Evolutionary conservation across 169 alveolate genomes (phyloP).

Genomic region (Perkinsus marinus): DNA sequence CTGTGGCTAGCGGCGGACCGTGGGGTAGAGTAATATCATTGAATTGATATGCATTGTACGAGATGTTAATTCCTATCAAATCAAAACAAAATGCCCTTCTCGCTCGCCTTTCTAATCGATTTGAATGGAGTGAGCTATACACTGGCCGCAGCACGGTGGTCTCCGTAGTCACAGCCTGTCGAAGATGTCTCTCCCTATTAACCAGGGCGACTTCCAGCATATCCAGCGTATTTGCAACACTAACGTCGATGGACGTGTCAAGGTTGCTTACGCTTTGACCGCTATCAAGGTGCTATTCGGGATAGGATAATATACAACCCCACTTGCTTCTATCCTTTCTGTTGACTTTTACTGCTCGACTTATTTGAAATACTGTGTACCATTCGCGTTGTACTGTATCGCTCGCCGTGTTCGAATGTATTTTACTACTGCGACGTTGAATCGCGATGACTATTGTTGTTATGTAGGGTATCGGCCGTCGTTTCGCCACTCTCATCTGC

Average conservation of each 20-base stretch:
- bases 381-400: no score
- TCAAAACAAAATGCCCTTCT: background rate
- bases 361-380: no score
- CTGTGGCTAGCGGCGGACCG: no score
- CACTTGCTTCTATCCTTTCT: no score
- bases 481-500: slow-evolving; percentile 89
- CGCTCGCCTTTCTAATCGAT: background rate
- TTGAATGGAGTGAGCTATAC: background rate
- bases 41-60: no score
- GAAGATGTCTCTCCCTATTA: slow-evolving; percentile 30
- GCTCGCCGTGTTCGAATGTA: no score
- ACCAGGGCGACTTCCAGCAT: slow-evolving; percentile 84
- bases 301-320: background rate
- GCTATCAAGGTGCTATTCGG: slow-evolving; percentile 28
- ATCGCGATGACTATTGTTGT: slow-evolving; percentile 19
- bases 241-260: slow-evolving; percentile 97
- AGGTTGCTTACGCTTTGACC: slow-evolving; percentile 88
- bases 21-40: no score
- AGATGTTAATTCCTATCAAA: no score
- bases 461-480: slow-evolving; percentile 97
- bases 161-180: background rate
- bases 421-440: no score
- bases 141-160: background rate
- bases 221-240: slow-evolving; percentile 95
- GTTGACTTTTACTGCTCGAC: no score